Evolutionary conservation across 2,329 filamentous ascomycete species (phyloP).

Genomic region (Paracorniculantispora psalliotae): DNA sequence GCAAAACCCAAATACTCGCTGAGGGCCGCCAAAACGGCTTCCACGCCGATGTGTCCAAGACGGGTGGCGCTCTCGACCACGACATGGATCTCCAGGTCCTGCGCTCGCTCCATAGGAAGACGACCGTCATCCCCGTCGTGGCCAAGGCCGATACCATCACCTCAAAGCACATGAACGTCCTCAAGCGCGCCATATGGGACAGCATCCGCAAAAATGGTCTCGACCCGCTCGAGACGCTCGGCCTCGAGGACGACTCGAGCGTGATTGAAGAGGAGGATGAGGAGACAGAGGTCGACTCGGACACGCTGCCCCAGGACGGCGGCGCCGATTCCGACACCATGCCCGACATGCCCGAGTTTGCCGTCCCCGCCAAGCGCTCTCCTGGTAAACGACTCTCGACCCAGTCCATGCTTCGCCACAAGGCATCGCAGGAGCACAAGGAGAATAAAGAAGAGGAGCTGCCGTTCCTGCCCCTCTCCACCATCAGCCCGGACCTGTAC

Average conservation of each 20-base stretch:
- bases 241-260: constrained; percentile 70
- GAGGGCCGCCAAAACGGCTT: constrained; percentile 47
- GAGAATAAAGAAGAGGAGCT: constrained; percentile 46
- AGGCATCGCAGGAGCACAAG: constrained; percentile 39
- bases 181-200: constrained; percentile 88
- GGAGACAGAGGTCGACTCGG: constrained; percentile 41
- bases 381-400: constrained; percentile 42
- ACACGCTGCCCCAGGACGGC: constrained; percentile 35
- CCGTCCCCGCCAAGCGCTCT: not conserved
- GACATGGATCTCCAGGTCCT: constrained; percentile 88
- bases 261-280: constrained; percentile 52
- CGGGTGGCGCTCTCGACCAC: constrained; percentile 71
- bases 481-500: constrained; percentile 91
- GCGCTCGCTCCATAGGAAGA: constrained; percentile 83
- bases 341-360: no score
- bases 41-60: constrained; percentile 23
- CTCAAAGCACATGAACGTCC: constrained; percentile 84
- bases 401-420: constrained; percentile 41
- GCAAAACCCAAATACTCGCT: constrained; percentile 34
- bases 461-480: constrained; percentile 80
- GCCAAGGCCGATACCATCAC: constrained; percentile 97
- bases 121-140: constrained; percentile 90
- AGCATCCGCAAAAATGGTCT: constrained; percentile 76
- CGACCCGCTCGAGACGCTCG: constrained; percentile 82
- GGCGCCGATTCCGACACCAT: not conserved